phyloP scores from a whole-genome alignment of 129 eudicot species.

The Pulicaria dysenterica region DNA sequence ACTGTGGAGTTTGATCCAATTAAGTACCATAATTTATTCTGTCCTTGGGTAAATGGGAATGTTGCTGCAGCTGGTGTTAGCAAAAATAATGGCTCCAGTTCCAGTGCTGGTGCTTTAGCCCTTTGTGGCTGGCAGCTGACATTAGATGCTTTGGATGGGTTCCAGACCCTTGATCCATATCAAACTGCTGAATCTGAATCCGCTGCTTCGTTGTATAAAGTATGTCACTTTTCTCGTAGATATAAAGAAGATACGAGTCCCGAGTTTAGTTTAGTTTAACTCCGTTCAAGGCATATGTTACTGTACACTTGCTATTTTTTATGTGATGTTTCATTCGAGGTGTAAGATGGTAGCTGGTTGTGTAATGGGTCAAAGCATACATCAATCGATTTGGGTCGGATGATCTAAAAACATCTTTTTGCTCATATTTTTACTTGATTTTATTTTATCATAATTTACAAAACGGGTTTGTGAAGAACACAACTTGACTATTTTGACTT shows the following conservation, averaged over 20 bases:
- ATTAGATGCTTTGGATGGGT: conserved; percentile 36
- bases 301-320: background rate
- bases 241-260: too few relatives aligned
- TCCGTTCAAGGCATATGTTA: background rate
- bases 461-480: background rate
- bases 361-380: background rate
- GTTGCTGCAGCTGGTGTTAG: conserved; percentile 92
- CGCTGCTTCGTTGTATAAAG: conserved; percentile 42
- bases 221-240: background rate
- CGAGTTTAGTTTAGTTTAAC: background rate
- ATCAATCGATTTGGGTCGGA: too few relatives aligned
- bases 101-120: conserved; percentile 41
- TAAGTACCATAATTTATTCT: conserved; percentile 76
- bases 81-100: conserved; percentile 58
- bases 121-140: conserved; percentile 43
- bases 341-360: background rate
- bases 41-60: conserved; percentile 96
- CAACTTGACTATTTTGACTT: conserved; percentile 11
- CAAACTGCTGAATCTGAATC: conserved; percentile 36
- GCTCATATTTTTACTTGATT: too few relatives aligned
- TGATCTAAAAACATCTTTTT: background rate
- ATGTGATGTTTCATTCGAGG: background rate
- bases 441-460: background rate
- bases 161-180: conserved; percentile 32
- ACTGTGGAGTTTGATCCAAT: conserved; percentile 80